phyloP scores from a whole-genome alignment of 768 basidiomycete species.

The Naganishia onofrii region DNA sequence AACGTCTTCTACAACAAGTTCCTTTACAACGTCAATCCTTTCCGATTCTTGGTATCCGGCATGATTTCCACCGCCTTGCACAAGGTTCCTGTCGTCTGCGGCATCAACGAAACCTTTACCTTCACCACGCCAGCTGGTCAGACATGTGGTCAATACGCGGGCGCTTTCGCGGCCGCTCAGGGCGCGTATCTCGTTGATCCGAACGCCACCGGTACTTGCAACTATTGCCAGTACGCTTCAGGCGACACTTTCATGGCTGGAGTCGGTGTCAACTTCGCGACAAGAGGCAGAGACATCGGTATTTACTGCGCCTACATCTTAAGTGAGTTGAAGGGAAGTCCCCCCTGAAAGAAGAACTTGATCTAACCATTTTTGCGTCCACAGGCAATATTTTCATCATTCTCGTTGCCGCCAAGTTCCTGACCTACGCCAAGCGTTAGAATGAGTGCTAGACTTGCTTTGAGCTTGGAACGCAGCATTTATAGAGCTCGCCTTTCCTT shows the following conservation, averaged over 20 bases:
- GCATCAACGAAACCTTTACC: conserved; percentile 59
- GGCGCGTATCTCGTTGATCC: conserved; percentile 79
- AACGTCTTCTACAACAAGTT: conserved; percentile 68
- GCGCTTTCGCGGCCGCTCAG: conserved; percentile 62
- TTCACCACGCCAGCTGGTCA: conserved; percentile 73
- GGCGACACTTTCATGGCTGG: conserved; percentile 31
- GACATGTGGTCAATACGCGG: conserved; percentile 70
- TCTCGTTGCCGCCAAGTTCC: conserved; percentile 66
- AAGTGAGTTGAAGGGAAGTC: conserved; percentile 43
- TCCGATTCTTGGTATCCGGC: conserved; percentile 67
- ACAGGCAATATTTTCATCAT: conserved; percentile 58
- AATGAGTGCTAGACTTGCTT: neutral
- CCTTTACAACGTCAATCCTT: conserved; percentile 68
- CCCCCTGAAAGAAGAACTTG: no score
- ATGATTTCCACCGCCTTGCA: conserved; percentile 63
- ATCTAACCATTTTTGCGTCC: no score
- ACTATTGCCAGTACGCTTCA: conserved; percentile 60
- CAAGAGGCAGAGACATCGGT: conserved; percentile 31
- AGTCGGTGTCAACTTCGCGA: conserved; percentile 12
- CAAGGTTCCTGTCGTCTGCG: conserved; percentile 62
- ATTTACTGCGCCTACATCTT: conserved; percentile 52
- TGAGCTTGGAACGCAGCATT: neutral
- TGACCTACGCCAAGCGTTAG: conserved; percentile 66
- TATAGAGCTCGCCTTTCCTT: neutral
- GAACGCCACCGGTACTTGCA: conserved; percentile 62